Percentiles rank a stretch among this genome's conserved stretches.
These are phyloP conservation scores for Castanopsis chinensis DNA, from an alignment of 306 rosid genomes.

Conservation along the genomic window DNA sequence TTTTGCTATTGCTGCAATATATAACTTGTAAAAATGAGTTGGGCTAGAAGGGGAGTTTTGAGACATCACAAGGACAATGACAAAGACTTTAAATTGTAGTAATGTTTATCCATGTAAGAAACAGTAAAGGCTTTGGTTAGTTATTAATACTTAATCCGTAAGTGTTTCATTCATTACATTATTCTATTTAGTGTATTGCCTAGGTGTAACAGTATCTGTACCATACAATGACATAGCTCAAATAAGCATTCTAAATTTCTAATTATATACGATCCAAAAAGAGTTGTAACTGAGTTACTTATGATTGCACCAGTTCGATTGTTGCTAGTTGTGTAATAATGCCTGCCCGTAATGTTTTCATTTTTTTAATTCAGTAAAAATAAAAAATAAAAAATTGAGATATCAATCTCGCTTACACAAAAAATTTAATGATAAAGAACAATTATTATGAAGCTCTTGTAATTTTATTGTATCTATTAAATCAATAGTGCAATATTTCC, in stretches of 20 bases:
- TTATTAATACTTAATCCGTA: too few relatives aligned
- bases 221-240: neutral
- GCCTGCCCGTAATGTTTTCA: slow-evolving; percentile 28
- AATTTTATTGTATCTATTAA: too few relatives aligned
- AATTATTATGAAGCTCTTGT: too few relatives aligned
- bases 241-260: neutral
- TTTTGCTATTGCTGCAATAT: neutral
- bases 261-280: neutral
- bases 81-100: neutral
- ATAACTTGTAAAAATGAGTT: neutral
- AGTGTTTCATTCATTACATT: neutral
- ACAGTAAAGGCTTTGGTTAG: neutral
- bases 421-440: too few relatives aligned
- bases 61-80: neutral
- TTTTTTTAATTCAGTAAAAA: too few relatives aligned
- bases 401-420: too few relatives aligned
- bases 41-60: neutral
- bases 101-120: neutral
- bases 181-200: neutral
- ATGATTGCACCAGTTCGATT: slow-evolving; percentile 24
- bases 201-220: neutral
- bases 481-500: too few relatives aligned
- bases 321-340: slow-evolving; percentile 36
- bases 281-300: slow-evolving; percentile 32
- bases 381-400: too few relatives aligned